phyloP scores from a whole-genome alignment of 169 alveolate genomes.

The Eimeria necatrix region DNA sequence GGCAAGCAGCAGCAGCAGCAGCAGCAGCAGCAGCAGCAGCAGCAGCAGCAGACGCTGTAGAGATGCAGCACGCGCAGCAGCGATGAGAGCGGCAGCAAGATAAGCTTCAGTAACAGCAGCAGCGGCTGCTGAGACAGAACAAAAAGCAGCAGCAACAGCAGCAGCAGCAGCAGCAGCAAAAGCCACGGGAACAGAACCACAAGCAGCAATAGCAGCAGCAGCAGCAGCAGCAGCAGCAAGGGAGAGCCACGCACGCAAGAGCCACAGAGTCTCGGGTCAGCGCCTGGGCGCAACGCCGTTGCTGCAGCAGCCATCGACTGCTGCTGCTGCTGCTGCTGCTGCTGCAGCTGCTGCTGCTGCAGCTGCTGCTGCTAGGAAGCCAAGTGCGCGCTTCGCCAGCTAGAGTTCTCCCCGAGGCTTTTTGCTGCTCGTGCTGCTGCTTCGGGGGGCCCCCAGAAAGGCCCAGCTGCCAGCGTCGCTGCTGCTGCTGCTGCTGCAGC shows the following conservation, averaged over 20 bases:
- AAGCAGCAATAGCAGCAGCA: neutral
- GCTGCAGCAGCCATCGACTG: neutral
- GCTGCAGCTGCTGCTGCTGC: neutral
- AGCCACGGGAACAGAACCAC: no score
- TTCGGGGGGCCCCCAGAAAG: neutral
- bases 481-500: constrained; percentile 17
- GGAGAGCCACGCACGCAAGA: neutral
- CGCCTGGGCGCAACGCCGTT: neutral
- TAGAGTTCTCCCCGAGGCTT: neutral
- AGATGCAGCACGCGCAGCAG: no score
- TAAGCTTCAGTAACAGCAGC: no score
- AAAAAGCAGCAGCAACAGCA: no score
- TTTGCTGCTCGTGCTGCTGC: neutral
- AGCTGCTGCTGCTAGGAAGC: neutral
- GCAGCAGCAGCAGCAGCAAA: no score
- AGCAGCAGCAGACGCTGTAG: no score
- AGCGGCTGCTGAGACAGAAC: no score
- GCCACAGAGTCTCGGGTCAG: neutral
- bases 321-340: constrained; percentile 43
- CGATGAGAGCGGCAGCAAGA: no score
- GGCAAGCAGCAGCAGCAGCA: no score
- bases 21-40: no score
- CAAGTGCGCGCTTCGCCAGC: neutral
- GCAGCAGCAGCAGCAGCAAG: neutral
- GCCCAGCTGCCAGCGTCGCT: neutral